A percentile compares a stretch with the other conserved stretches of the same genome.
phyloP scores from a whole-genome alignment of 1,284 basidiomycete genomes.

The Stereum hirsutum region DNA sequence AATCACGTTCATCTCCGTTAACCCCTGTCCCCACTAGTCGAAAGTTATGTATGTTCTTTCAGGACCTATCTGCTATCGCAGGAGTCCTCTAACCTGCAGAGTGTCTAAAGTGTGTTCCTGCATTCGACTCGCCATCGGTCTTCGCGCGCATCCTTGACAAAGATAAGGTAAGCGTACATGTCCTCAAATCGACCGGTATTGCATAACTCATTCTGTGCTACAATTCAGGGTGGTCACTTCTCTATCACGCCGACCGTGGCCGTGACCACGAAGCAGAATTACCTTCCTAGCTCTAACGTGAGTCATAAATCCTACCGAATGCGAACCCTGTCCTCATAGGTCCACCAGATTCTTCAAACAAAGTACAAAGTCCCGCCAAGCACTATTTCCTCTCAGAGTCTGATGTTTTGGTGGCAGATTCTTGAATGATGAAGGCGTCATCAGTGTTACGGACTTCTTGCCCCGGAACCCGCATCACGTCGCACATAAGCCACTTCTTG shows the following conservation, averaged over 20 bases:
- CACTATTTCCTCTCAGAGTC: not conserved
- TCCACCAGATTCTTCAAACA: constrained; percentile 62
- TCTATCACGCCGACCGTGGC: constrained; percentile 65
- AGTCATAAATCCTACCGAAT: constrained; percentile 12
- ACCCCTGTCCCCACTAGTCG: no score
- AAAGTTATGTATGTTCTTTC: no score
- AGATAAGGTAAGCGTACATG: constrained; percentile 39
- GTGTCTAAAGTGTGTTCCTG: constrained; percentile 87
- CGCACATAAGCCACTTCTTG: constrained; percentile 55
- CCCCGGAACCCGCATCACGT: constrained; percentile 49
- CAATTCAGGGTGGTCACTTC: constrained; percentile 81
- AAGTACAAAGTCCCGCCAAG: constrained; percentile 33
- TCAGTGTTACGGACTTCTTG: constrained; percentile 74
- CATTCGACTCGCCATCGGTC: constrained; percentile 88
- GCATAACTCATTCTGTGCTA: not conserved
- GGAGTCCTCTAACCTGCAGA: constrained; percentile 3
- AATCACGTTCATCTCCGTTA: not conserved
- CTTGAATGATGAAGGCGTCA: constrained; percentile 75
- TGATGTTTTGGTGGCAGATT: constrained; percentile 34
- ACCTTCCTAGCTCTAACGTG: constrained; percentile 82
- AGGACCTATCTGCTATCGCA: no score
- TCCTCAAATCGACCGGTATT: not conserved
- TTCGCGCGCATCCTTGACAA: constrained; percentile 86
- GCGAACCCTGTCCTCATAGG: constrained; percentile 1
- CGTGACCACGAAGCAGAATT: constrained; percentile 77